A percentile compares a stretch with the other conserved stretches of the same genome.
Conservation (phyloP, 768 basidiomycete species). For the Obba rivulosa region DNA sequence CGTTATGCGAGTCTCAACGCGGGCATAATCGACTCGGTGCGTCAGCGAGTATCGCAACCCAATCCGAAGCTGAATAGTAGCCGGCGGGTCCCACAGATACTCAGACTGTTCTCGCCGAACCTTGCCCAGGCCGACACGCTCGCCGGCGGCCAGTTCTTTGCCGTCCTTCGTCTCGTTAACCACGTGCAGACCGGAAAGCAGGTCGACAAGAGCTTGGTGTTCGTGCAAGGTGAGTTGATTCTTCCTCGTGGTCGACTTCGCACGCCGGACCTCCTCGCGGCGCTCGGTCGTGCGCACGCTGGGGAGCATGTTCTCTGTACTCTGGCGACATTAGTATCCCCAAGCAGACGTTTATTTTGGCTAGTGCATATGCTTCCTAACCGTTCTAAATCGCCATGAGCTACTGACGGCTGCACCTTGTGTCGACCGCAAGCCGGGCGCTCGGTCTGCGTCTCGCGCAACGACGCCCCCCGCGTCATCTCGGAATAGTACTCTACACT, state of each 20-base stretch:
- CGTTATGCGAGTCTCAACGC: slow-evolving; percentile 53
- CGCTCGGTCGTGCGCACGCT: too few relatives aligned
- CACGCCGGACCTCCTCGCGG: too few relatives aligned
- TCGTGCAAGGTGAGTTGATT: slow-evolving; percentile 60
- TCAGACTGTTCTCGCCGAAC: slow-evolving; percentile 57
- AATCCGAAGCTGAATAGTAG: not conserved
- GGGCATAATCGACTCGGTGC: slow-evolving; percentile 53
- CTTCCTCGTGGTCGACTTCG: not conserved
- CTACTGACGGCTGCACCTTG: not conserved
- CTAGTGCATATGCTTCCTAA: too few relatives aligned
- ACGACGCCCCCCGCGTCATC: too few relatives aligned
- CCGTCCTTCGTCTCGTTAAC: slow-evolving; percentile 58
- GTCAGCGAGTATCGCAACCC: slow-evolving; percentile 17
- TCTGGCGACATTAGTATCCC: too few relatives aligned
- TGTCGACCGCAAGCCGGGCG: not conserved
- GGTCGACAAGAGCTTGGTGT: slow-evolving; percentile 62
- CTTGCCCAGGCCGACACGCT: slow-evolving; percentile 49
- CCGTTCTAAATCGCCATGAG: not conserved
- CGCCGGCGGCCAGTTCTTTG: slow-evolving; percentile 72
- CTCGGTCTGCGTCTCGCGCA: too few relatives aligned
- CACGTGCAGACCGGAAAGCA: slow-evolving; percentile 57
- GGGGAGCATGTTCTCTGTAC: too few relatives aligned
- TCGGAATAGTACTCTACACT: too few relatives aligned
- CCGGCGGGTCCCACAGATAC: slow-evolving; percentile 38
- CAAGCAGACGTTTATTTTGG: too few relatives aligned